These are phyloP conservation scores for Trichoderma sp. DNA, from an alignment of 2,329 filamentous ascomycete species.

Conservation along the genomic window DNA sequence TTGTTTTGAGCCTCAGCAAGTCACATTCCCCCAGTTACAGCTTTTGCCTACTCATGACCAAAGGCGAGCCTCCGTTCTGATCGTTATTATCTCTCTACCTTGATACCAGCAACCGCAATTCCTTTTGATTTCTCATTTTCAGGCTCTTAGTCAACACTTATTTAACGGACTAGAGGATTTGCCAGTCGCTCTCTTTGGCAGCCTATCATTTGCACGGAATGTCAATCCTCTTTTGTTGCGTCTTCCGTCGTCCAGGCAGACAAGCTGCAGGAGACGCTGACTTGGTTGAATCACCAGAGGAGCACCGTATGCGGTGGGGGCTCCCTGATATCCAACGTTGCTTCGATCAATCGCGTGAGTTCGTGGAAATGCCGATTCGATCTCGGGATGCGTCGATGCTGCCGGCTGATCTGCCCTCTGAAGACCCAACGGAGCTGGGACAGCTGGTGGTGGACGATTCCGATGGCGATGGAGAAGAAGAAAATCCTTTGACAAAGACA, in stretches of 20 bases:
- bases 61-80: background rate
- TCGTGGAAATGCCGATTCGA: background rate
- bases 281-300: background rate
- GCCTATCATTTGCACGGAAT: conserved; percentile 13
- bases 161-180: background rate
- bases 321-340: background rate
- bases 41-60: background rate
- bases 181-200: background rate
- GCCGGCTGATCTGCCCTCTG: background rate
- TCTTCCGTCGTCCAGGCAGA: conserved; percentile 12
- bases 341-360: background rate
- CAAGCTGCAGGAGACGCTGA: background rate
- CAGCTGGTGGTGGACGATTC: conserved; percentile 42
- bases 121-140: conserved; percentile 4
- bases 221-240: conserved; percentile 21
- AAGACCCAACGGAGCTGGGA: conserved; percentile 32
- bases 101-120: background rate
- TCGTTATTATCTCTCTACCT: conserved; percentile 4
- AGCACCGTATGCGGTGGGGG: background rate
- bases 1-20: background rate
- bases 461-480: conserved; percentile 40
- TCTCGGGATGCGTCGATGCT: background rate
- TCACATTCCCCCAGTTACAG: too few species aligned
- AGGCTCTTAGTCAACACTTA: conserved; percentile 21
- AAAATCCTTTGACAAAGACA: conserved; percentile 32